phyloP scores from a whole-genome alignment of 2,329 filamentous ascomycete genomes.

The Zymoseptoria tritici region DNA sequence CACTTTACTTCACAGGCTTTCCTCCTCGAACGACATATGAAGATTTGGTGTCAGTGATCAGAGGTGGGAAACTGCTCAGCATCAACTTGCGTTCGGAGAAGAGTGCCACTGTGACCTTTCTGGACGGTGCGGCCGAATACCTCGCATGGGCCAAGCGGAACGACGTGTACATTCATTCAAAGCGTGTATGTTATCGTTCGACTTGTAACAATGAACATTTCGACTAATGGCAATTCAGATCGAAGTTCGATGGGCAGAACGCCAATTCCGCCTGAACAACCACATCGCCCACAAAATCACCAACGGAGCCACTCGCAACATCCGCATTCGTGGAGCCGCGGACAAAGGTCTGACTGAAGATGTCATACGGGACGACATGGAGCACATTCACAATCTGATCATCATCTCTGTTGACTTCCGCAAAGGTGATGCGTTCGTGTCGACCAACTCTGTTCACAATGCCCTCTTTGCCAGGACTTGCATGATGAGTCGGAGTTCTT shows the following conservation, averaged over 20 bases:
- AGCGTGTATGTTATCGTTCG: slow-evolving; percentile 47
- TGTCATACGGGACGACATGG: slow-evolving; percentile 62
- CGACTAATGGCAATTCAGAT: slow-evolving; percentile 47
- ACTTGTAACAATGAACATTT: too few relatives aligned
- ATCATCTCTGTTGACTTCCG: slow-evolving; percentile 59
- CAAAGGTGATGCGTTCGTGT: slow-evolving; percentile 57
- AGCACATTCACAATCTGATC: slow-evolving; percentile 73
- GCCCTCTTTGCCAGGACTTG: slow-evolving; percentile 69
- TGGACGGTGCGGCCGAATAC: slow-evolving; percentile 57
- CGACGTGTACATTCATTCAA: slow-evolving; percentile 61
- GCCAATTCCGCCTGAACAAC: slow-evolving; percentile 58
- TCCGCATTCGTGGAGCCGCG: slow-evolving; percentile 56
- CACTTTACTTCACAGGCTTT: slow-evolving; percentile 57
- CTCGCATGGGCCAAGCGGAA: slow-evolving; percentile 56
- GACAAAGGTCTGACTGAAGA: slow-evolving; percentile 51
- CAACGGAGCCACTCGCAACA: slow-evolving; percentile 63
- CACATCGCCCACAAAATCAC: slow-evolving; percentile 59
- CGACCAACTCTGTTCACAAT: slow-evolving; percentile 69
- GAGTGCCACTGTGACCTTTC: slow-evolving; percentile 61
- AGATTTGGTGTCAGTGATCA: slow-evolving; percentile 58
- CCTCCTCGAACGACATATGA: slow-evolving; percentile 54
- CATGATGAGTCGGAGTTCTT: slow-evolving; percentile 61
- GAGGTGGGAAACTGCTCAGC: slow-evolving; percentile 64
- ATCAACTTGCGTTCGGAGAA: slow-evolving; percentile 58
- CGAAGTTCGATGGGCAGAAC: slow-evolving; percentile 60